phyloP scores from a whole-genome alignment of 78 protist genomes.

The Tieghemostelium lacteum region DNA sequence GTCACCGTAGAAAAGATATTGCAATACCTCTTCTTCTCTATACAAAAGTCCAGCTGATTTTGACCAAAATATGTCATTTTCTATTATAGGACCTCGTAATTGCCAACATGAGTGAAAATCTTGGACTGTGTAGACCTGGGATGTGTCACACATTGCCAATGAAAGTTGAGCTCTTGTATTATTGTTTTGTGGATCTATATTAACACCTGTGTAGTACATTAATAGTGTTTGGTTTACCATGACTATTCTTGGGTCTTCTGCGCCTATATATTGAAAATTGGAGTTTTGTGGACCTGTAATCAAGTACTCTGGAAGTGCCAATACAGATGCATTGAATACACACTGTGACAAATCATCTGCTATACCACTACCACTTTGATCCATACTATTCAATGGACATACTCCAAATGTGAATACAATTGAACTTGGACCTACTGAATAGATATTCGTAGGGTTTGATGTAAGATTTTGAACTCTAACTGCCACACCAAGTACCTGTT shows the following conservation, averaged over 20 bases:
- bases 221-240: neutral
- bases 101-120: neutral
- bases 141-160: neutral
- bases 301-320: neutral
- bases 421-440: slow-evolving; percentile 12
- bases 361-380: too few relatives aligned
- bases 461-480: slow-evolving; percentile 12
- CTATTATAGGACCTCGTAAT: neutral
- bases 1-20: neutral
- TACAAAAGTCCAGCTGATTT: slow-evolving; percentile 1
- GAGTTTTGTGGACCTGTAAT: neutral
- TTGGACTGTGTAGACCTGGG: neutral
- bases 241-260: neutral
- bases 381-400: neutral
- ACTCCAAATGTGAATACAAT: neutral
- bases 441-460: neutral
- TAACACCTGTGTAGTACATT: neutral
- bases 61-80: neutral
- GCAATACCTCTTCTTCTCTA: neutral
- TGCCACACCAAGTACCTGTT: neutral
- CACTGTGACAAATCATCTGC: too few relatives aligned
- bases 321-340: neutral
- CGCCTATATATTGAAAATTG: neutral
- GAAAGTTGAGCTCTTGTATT: neutral
- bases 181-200: neutral